Evolutionary conservation across 352 stramenopile species (phyloP), one percentile per base, ranked within the genome.

Genomic region (Lagenidium giganteum): DNA sequence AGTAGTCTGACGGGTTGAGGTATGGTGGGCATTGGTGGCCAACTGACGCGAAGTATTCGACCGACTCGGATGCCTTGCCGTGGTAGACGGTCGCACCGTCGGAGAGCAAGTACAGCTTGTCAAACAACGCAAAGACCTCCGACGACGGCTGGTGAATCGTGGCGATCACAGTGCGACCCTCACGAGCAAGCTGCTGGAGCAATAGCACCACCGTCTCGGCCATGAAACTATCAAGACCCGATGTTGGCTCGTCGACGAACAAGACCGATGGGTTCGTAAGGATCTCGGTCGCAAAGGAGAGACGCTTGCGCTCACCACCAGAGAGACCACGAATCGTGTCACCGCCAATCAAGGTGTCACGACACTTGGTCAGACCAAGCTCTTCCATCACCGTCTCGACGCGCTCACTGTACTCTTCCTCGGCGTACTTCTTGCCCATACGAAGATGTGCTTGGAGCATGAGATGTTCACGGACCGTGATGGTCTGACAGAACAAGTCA

Each of bases 401-500:
- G n/a, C 70, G 61, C 1, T 56, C 23, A n/a, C 49, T 35, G 35
- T 61, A 65, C 30, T 77, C 46, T 16, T 54, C 25, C 20, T 46
- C 20, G n/a, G 67, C 51, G 26, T 46, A 47, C 6, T 39, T 61
- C 5, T 55, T 58, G 24, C 81, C 81, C 47, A 96, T 76, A 8
- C 83, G 66, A 0, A 98, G 61, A 33, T 70, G 58, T 0, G 87
- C 83, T 13, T 92, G 70, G 60, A 95, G 96, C 17, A 72, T 59
- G 3, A 97, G 44, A 47, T 96, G 87, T 56, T 97, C 86, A 37
- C 83, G 67, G 0, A 96, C 87, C 1, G 89, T 97, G 20, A 96
- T 69, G 28, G 88, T 94, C n/a, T 51, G 34, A 31, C 96, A 72
- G 31, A 97, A 76, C 5, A 96, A 57, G 60, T 97, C 86, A 47